Conservation (phyloP, 2,329 filamentous ascomycete species). For the Niveomyces coronatus region DNA sequence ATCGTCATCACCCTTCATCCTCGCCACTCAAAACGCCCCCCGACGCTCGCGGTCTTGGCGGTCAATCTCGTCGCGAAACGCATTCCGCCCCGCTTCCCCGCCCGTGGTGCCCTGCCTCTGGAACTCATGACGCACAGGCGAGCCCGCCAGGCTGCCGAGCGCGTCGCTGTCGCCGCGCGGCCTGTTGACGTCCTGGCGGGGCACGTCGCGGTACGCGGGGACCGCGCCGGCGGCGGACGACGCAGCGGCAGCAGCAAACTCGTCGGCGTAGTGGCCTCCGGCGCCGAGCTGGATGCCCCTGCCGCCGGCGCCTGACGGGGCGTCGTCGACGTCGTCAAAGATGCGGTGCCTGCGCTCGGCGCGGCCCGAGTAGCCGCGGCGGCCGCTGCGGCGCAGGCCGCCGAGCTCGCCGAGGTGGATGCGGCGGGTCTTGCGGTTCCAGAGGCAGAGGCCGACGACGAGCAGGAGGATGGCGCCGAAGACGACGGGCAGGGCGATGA, state of each 20-base stretch:
- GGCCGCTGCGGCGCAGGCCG: conserved; percentile 31
- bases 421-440: conserved; percentile 39
- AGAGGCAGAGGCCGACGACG: conserved; percentile 46
- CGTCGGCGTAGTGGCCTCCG: conserved; percentile 17
- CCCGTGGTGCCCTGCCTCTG: conserved; percentile 26
- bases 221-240: too few species aligned
- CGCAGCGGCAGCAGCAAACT: too few species aligned
- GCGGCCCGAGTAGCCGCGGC: conserved; percentile 34
- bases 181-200: conserved; percentile 10
- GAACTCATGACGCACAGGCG: conserved; percentile 32
- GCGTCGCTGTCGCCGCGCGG: conserved; percentile 33
- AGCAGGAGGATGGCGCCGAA: conserved; percentile 37
- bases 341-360: conserved; percentile 26
- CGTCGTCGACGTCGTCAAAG: conserved; percentile 24
- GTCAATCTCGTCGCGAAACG: conserved; percentile 39
- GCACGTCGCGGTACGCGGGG: conserved; percentile 25
- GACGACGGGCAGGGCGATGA: conserved; percentile 42
- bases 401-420: conserved; percentile 43
- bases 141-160: conserved; percentile 38
- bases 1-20: too few species aligned
- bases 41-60: conserved; percentile 36
- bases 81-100: conserved; percentile 30
- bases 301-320: conserved; percentile 22
- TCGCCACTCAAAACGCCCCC: too few species aligned
- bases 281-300: conserved; percentile 35